Evolutionary conservation across 2,329 filamentous ascomycete genomes (phyloP).

Genomic region (Hymenotorrendiella dingleyae): DNA sequence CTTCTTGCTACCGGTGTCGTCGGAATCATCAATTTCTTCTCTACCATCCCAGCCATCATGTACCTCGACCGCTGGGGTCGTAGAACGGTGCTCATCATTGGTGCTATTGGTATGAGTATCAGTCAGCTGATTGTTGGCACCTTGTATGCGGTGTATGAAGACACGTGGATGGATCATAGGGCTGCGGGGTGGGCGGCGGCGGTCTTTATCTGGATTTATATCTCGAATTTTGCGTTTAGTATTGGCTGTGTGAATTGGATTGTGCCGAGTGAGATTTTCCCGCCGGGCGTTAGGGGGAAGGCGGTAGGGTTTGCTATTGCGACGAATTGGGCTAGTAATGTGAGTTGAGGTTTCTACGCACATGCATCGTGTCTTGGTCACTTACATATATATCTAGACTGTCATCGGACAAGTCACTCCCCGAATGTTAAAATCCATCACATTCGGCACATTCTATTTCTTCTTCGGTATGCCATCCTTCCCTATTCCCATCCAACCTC

Average conservation of each 20-base stretch:
- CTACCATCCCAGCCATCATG: conserved; percentile 59
- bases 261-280: conserved; percentile 5
- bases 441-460: conserved; percentile 41
- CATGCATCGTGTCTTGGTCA: neutral
- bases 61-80: conserved; percentile 58
- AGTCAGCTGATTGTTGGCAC: conserved; percentile 59
- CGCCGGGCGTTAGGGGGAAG: conserved; percentile 27
- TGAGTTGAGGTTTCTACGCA: neutral
- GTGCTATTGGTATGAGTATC: conserved; percentile 59
- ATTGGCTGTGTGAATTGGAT: conserved; percentile 14
- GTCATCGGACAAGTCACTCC: conserved; percentile 29
- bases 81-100: conserved; percentile 52
- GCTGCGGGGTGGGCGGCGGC: conserved; percentile 36
- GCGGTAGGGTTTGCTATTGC: conserved; percentile 28
- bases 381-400: conserved; percentile 13
- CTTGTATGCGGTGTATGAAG: conserved; percentile 48
- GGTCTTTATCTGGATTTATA: conserved; percentile 28
- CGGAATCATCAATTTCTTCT: conserved; percentile 61
- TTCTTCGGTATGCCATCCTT: conserved; percentile 22
- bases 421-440: conserved; percentile 25
- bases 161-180: conserved; percentile 33
- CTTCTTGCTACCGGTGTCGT: conserved; percentile 64
- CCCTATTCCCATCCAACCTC: conserved; percentile 24
- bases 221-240: conserved; percentile 22
- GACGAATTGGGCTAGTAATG: conserved; percentile 31